These are phyloP conservation scores for Candida easanensis DNA, from an alignment of 805 yeast genomes.

Conservation along the genomic window DNA sequence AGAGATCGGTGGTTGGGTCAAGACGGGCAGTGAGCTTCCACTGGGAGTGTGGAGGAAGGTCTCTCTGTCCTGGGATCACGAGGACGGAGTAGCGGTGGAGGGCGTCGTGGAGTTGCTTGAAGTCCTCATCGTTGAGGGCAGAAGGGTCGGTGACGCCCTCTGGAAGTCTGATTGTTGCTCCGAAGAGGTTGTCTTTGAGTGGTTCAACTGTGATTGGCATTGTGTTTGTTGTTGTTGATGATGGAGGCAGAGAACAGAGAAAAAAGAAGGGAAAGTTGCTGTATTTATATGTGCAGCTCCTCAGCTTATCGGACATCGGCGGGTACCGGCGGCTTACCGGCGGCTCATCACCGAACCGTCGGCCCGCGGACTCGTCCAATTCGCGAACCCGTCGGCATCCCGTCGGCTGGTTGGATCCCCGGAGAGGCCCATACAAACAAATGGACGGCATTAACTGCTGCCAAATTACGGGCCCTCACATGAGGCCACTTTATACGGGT, in stretches of 20 bases:
- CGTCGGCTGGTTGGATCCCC: neutral
- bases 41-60: slow-evolving; percentile 71
- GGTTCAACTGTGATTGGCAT: slow-evolving; percentile 19
- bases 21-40: slow-evolving; percentile 72
- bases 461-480: neutral
- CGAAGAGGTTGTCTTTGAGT: slow-evolving; percentile 46
- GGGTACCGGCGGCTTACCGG: slow-evolving; percentile 4
- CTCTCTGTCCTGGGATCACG: slow-evolving; percentile 69
- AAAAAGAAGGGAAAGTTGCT: neutral
- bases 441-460: too few relatives aligned
- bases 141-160: slow-evolving; percentile 63
- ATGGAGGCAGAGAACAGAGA: neutral
- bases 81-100: slow-evolving; percentile 67
- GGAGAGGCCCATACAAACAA: slow-evolving; percentile 2
- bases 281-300: neutral
- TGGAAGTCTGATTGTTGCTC: slow-evolving; percentile 69
- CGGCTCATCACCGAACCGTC: slow-evolving; percentile 1
- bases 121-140: slow-evolving; percentile 60
- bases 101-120: slow-evolving; percentile 57
- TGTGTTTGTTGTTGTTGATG: neutral
- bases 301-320: neutral
- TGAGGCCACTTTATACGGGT: too few relatives aligned
- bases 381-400: neutral
- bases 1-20: slow-evolving; percentile 59
- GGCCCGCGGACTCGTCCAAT: neutral